A percentile compares a stretch with the other conserved stretches of the same genome.
Conservation (phyloP, 768 basidiomycete genomes). For the Phlegmacium glaucopus region DNA sequence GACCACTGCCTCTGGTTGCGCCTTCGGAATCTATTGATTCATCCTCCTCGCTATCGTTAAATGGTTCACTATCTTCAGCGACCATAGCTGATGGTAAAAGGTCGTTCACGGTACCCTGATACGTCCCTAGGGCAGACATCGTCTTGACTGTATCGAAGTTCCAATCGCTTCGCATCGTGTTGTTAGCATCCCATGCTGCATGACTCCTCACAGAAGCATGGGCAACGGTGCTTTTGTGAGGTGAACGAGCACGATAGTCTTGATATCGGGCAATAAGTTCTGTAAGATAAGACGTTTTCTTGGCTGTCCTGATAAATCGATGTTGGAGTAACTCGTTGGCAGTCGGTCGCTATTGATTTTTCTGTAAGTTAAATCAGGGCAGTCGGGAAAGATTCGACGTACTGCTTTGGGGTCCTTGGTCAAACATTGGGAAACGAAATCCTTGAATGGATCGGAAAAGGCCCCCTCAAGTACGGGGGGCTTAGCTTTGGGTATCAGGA, state of each 20-base stretch:
- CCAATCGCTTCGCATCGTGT: conserved; percentile 90
- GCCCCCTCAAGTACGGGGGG: conserved; percentile 86
- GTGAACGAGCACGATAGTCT: conserved; percentile 64
- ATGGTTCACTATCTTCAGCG: conserved; percentile 50
- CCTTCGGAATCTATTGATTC: conserved; percentile 58
- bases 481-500: conserved; percentile 96
- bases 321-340: conserved; percentile 93
- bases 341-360: conserved; percentile 64
- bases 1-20: conserved; percentile 66
- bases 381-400: conserved; percentile 21
- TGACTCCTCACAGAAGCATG: conserved; percentile 58
- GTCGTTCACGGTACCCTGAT: conserved; percentile 70
- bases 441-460: conserved; percentile 86
- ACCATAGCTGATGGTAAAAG: conserved; percentile 56
- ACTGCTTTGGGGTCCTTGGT: conserved; percentile 89
- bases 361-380: conserved; percentile 4
- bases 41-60: conserved; percentile 39
- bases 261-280: conserved; percentile 89
- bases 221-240: conserved; percentile 54
- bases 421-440: conserved; percentile 86
- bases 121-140: conserved; percentile 71
- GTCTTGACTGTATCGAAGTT: conserved; percentile 88
- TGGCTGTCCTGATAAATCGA: conserved; percentile 83
- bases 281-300: conserved; percentile 77
- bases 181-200: conserved; percentile 64